These are phyloP conservation scores for Graphiopsis chlorocephala DNA, from an alignment of 2,329 filamentous ascomycete genomes.

Conservation along the genomic window DNA sequence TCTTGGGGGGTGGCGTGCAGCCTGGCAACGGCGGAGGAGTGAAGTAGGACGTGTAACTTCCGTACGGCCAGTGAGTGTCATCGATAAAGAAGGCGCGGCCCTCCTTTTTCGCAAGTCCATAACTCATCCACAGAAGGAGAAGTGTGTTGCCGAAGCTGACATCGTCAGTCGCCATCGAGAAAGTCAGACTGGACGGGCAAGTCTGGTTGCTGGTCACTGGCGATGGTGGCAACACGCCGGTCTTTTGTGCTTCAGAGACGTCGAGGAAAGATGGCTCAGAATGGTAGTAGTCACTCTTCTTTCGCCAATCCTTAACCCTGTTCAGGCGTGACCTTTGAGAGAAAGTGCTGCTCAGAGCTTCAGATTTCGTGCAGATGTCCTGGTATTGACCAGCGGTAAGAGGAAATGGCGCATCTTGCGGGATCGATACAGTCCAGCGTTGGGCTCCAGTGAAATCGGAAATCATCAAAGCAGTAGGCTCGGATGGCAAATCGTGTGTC, in stretches of 20 bases:
- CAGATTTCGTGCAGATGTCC: slow-evolving; percentile 61
- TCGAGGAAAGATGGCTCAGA: slow-evolving; percentile 71
- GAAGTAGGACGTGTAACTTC: slow-evolving; percentile 71
- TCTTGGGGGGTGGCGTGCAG: slow-evolving; percentile 69
- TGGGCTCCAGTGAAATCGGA: slow-evolving; percentile 62
- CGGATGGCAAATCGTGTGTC: slow-evolving; percentile 59
- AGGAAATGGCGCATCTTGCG: slow-evolving; percentile 64
- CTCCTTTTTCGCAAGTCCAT: slow-evolving; percentile 73
- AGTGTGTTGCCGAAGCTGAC: slow-evolving; percentile 75
- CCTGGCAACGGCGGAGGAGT: slow-evolving; percentile 60
- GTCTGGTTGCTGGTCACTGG: slow-evolving; percentile 40
- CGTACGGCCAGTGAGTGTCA: slow-evolving; percentile 79
- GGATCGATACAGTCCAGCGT: slow-evolving; percentile 81
- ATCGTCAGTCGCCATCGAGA: slow-evolving; percentile 69
- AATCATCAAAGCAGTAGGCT: slow-evolving; percentile 70
- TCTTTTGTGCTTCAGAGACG: slow-evolving; percentile 65
- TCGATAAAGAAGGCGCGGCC: slow-evolving; percentile 78
- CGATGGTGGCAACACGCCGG: slow-evolving; percentile 47
- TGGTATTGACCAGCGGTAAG: slow-evolving; percentile 63
- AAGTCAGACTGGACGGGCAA: slow-evolving; percentile 72
- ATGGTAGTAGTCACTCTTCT: slow-evolving; percentile 55
- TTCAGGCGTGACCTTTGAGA: slow-evolving; percentile 30
- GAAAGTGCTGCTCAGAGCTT: slow-evolving; percentile 40
- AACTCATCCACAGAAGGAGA: slow-evolving; percentile 79
- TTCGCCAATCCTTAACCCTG: slow-evolving; percentile 43